Evolutionary conservation across 2,329 filamentous ascomycete species (phyloP).

Genomic region (Gyromitra esculenta): DNA sequence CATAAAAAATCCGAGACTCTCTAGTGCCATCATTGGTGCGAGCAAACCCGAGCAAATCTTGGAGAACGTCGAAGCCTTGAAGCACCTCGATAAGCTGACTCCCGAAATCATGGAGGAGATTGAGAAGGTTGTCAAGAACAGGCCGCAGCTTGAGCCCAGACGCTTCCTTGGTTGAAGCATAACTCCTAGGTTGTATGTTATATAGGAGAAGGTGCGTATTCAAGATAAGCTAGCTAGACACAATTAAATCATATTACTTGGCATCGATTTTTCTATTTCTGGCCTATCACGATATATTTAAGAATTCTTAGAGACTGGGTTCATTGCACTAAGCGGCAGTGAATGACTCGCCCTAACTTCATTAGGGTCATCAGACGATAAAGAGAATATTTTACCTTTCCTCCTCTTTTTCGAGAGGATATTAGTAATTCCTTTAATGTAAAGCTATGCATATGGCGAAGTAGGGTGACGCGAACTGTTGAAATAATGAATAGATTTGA

Average conservation of each 20-base stretch:
- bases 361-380: neutral
- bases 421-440: too few relatives aligned
- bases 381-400: neutral
- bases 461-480: too few relatives aligned
- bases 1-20: conserved; percentile 70
- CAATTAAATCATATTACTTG: neutral
- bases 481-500: too few relatives aligned
- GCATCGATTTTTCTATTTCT: neutral
- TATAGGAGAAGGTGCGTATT: conserved; percentile 8
- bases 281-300: neutral
- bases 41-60: conserved; percentile 69
- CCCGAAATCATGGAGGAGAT: conserved; percentile 70
- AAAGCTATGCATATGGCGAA: too few relatives aligned
- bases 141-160: conserved; percentile 61
- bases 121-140: conserved; percentile 69
- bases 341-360: neutral
- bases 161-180: conserved; percentile 21
- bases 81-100: conserved; percentile 68
- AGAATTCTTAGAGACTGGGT: neutral
- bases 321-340: neutral
- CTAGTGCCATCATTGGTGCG: conserved; percentile 70
- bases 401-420: neutral
- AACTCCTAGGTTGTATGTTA: neutral
- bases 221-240: neutral
- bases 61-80: conserved; percentile 69